These are phyloP conservation scores for Cryptococcus deneoformans DNA, from an alignment of 1,284 basidiomycete species.

Conservation along the genomic window DNA sequence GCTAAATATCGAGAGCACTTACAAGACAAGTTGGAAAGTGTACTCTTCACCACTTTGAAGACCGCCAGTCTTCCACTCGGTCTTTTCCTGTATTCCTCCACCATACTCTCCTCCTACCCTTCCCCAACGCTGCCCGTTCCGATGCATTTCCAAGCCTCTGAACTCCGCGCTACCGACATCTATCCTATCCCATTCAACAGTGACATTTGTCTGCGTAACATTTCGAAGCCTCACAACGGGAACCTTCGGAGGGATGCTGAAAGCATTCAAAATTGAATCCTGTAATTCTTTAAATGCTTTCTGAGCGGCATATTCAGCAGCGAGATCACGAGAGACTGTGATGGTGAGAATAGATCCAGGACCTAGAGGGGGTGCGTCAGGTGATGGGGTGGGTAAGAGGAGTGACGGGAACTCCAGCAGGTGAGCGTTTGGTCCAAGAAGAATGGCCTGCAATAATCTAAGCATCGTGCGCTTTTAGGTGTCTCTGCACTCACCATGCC, in stretches of 20 bases:
- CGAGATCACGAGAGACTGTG: constrained; percentile 76
- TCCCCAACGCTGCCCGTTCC: constrained; percentile 82
- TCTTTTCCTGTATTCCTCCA: constrained; percentile 32
- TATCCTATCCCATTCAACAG: constrained; percentile 86
- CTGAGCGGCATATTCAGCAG: constrained; percentile 76
- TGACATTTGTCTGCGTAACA: constrained; percentile 90
- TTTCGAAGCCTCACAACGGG: constrained; percentile 74
- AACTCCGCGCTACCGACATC: constrained; percentile 79
- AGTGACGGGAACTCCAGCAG: constrained; percentile 95
- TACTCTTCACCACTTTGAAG: constrained; percentile 85
- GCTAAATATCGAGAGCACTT: no score
- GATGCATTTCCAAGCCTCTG: constrained; percentile 83
- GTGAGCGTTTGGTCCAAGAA: constrained; percentile 86
- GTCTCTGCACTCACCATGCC: constrained; percentile 42
- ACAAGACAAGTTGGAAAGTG: constrained; percentile 82
- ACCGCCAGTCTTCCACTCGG: constrained; percentile 71
- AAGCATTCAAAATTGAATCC: constrained; percentile 69
- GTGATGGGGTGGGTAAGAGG: constrained; percentile 61
- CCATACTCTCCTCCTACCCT: constrained; percentile 38
- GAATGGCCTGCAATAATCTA: constrained; percentile 53
- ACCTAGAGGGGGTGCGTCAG: constrained; percentile 64
- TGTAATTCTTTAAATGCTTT: constrained; percentile 79
- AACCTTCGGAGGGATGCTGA: constrained; percentile 62
- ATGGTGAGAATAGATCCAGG: constrained; percentile 97
- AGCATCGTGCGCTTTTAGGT: neutral